Evolutionary conservation across 1,284 basidiomycete genomes (phyloP), one percentile per base, ranked within the genome.

Genomic region (Ganoderma sinense): DNA sequence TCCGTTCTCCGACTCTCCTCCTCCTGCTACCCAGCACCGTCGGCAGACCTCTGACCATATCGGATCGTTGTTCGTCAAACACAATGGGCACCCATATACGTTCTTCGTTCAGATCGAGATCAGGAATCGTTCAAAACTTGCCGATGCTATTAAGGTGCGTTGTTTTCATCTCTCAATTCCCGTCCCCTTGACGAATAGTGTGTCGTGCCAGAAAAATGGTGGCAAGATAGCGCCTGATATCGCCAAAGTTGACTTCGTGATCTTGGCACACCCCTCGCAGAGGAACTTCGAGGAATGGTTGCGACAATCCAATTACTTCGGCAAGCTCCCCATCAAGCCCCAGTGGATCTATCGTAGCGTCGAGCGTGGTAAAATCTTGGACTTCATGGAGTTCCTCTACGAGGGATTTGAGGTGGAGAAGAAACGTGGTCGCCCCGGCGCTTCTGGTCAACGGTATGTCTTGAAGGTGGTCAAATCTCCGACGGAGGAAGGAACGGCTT

Each of bases 331-430:
- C 20, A 82, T 93, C 16, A 82, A 81, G 41, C 79, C 87, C 0
- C 78, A 82, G 11, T 93, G 91, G 75, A 81, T 93, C 23, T 73
- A 82, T 26, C 88, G 90, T 62, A 92, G 85, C 68, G 76, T 90
- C 29, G 80, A 82, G 58, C 78, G 84, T 68, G 79, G 81, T 20
- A 77, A 71, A 11, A 70, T 93, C 18, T 71, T 90, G 64, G 84
- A 88, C 68, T 78, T 84, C n/a, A 76, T 80, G 1, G 77, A 81
- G 16, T 86, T 81, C 72, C 43, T 70, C 73, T 73, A 79, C 62
- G 75, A 77, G 45, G 72, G 64, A 13, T 41, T 71, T 11, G 29
- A 48, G 20, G 40, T 67, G 13, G 74, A 73, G 64, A 73, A 68
- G 66, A 76, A 74, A 61, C 71, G 74, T 4, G 74, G 76, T 10